A percentile compares a stretch with the other conserved stretches of the same genome.
phyloP scores from a whole-genome alignment of 306 rosid genomes.

The Glycine latifolia region DNA sequence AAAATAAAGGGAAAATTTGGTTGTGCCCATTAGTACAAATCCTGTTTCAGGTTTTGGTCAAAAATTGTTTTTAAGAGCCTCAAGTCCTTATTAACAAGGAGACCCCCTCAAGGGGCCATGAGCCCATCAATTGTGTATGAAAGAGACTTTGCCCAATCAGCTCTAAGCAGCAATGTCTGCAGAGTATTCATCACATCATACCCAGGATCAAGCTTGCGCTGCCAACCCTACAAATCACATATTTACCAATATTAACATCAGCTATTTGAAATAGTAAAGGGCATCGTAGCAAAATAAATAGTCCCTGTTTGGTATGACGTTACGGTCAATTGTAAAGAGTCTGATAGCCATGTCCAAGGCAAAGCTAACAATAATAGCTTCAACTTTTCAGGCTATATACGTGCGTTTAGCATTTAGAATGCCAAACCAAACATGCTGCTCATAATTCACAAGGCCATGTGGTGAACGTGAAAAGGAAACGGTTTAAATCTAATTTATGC shows the following conservation, averaged over 20 bases:
- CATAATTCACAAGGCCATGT: no score
- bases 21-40: constrained; percentile 11
- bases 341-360: no score
- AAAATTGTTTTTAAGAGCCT: constrained; percentile 50
- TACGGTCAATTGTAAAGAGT: no score
- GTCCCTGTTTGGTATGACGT: no score
- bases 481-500: background rate
- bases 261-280: no score
- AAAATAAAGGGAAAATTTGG: background rate
- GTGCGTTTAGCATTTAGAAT: no score
- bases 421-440: no score
- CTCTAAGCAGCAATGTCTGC: constrained; percentile 74
- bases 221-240: constrained; percentile 75
- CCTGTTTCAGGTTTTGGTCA: constrained; percentile 43
- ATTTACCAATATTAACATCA: background rate
- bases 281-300: no score
- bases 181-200: constrained; percentile 80
- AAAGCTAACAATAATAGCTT: no score
- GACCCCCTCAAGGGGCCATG: constrained; percentile 74
- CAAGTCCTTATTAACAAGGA: constrained; percentile 32
- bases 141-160: constrained; percentile 92
- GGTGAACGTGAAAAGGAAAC: background rate
- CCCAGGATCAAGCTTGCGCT: constrained; percentile 84
- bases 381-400: no score
- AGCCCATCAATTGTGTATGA: constrained; percentile 85